Evolutionary conservation across 2,329 filamentous ascomycete species (phyloP).

Genomic region (Apiospora sp.): DNA sequence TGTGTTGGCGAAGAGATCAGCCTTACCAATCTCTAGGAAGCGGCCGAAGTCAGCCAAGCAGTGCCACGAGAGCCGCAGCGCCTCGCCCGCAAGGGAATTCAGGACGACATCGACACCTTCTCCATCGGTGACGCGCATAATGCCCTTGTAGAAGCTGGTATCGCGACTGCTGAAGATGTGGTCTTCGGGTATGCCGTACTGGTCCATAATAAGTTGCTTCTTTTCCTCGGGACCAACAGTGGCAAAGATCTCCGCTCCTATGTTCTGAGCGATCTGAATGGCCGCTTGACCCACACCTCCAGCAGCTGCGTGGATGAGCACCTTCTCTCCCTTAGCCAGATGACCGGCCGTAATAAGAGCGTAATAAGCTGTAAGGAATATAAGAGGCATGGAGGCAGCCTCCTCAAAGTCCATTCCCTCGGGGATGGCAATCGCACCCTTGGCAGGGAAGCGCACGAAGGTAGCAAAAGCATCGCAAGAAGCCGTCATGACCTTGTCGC

Average conservation of each 20-base stretch:
- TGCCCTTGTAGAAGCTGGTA: slow-evolving; percentile 42
- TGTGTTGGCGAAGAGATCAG: slow-evolving; percentile 26
- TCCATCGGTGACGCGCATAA: slow-evolving; percentile 42
- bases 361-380: slow-evolving; percentile 52
- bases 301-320: slow-evolving; percentile 54
- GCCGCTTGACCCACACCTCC: slow-evolving; percentile 53
- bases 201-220: slow-evolving; percentile 41
- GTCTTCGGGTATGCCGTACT: slow-evolving; percentile 42
- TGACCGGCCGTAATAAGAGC: slow-evolving; percentile 44
- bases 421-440: slow-evolving; percentile 40
- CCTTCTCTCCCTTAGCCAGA: slow-evolving; percentile 38
- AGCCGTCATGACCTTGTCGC: slow-evolving; percentile 47
- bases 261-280: slow-evolving; percentile 46
- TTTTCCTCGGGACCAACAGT: slow-evolving; percentile 48
- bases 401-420: slow-evolving; percentile 27
- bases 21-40: slow-evolving; percentile 26
- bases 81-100: slow-evolving; percentile 42
- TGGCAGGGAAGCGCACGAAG: slow-evolving; percentile 37
- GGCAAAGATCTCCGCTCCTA: slow-evolving; percentile 50
- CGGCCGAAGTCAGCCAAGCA: slow-evolving; percentile 23
- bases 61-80: slow-evolving; percentile 17
- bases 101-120: slow-evolving; percentile 52
- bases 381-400: slow-evolving; percentile 45
- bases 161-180: slow-evolving; percentile 48
- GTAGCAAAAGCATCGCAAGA: slow-evolving; percentile 33